Percentiles rank a stretch among this genome's conserved stretches.
phyloP scores from a whole-genome alignment of 768 basidiomycete species.

The Naganishia vishniacii region DNA sequence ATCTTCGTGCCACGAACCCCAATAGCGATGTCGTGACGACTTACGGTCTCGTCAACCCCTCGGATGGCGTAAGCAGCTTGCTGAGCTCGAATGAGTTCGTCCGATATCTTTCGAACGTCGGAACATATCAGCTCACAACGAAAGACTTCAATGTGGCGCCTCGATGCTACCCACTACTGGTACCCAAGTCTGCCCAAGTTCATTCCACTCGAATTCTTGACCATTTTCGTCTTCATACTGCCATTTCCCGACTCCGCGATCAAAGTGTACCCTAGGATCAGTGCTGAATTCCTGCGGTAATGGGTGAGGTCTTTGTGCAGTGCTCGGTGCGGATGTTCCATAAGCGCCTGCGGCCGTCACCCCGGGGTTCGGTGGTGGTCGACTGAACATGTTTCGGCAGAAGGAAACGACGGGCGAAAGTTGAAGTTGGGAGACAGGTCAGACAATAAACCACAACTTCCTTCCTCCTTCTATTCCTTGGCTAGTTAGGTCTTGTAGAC shows the following conservation, averaged over 20 bases:
- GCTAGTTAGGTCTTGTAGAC: no score
- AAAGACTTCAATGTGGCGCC: background rate
- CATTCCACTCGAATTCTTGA: conserved; percentile 82
- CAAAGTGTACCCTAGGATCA: conserved; percentile 79
- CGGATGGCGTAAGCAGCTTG: conserved; percentile 89
- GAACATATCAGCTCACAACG: background rate
- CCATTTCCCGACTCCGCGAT: conserved; percentile 70
- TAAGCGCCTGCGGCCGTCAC: background rate
- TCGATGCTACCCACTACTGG: conserved; percentile 61
- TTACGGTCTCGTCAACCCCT: conserved; percentile 89
- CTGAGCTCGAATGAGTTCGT: conserved; percentile 77
- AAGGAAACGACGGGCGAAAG: background rate
- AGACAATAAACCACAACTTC: no score
- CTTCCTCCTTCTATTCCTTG: no score
- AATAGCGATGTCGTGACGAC: conserved; percentile 36
- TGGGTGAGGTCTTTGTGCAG: conserved; percentile 5
- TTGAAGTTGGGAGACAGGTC: no score
- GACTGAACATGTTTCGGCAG: background rate
- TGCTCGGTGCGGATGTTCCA: background rate
- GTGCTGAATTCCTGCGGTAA: conserved; percentile 58
- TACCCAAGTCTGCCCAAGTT: conserved; percentile 69
- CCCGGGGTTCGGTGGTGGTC: conserved; percentile 2
- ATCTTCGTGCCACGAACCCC: background rate
- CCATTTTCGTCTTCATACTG: conserved; percentile 76
- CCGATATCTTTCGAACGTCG: conserved; percentile 40